Evolutionary conservation across 2,329 filamentous ascomycete species (phyloP), one percentile per base, ranked within the genome.

Genomic region (Penicillium sp.): DNA sequence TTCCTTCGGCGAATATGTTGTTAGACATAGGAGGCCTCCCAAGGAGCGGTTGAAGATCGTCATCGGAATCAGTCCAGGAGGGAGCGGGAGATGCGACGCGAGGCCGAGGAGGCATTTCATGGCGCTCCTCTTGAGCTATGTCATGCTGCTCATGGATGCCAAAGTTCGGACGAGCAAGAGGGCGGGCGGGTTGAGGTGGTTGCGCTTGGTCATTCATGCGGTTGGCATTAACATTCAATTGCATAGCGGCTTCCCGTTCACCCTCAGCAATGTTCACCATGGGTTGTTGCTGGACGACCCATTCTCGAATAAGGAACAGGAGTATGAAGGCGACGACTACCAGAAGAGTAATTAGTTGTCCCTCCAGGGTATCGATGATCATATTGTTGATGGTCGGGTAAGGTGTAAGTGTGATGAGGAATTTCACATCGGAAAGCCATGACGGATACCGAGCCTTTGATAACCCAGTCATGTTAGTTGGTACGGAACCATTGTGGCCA

Each of bases 251-350:
- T 68, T 75, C 79, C 59, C 74, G 80, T 68, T 72, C 77, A 10
- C 70, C 73, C 62, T 75, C 88, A 0, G 87, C 88, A 80, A 95
- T 88, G 67, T 96, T 96, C 65, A 95, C 89, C 62, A 93, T 88
- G 5, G 93, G 95, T 71, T 99, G 95, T 72, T 99, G 95, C 72
- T 99, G 95, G 10, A 99, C 92, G 50, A 99, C 95, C 84, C 96
- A 99, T 77, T 99, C 95, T 47, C 96, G 83, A 47, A 99, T 97
- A 4, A 99, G 78, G 65, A 99, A 99, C 43, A 99, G 88, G n/a
- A 99, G 79, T 58, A 99, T 97, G 74, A 98, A 99, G 57, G 89
- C 92, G 45, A 96, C 84, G 8, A 99, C 93, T 50, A 98, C 91
- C 11, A 96, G 78, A 6, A 97, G 79, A 0, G 93, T 99, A 65